These are phyloP conservation scores for Lentinula aciculospora DNA, from an alignment of 768 basidiomycete genomes.

Conservation along the genomic window DNA sequence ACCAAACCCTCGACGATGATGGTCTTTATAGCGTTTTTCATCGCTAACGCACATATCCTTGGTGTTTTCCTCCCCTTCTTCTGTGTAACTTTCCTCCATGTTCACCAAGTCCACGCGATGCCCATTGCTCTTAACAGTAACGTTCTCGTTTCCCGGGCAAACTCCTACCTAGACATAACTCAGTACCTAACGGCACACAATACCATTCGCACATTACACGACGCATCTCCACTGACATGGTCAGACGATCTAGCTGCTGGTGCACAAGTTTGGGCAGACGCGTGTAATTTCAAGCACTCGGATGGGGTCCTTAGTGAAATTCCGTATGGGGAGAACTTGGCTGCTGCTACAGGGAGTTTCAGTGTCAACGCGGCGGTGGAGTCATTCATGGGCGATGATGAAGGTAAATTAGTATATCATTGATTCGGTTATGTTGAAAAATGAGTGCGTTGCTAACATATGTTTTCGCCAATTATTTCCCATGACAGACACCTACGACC, in stretches of 20 bases:
- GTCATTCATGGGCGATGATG: conserved; percentile 45
- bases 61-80: conserved; percentile 7
- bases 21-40: conserved; percentile 23
- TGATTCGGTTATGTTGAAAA: too few species aligned
- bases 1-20: conserved; percentile 12
- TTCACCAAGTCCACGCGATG: background rate
- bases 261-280: conserved; percentile 46
- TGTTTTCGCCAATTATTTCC: background rate
- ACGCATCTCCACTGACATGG: conserved; percentile 43
- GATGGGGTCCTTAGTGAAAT: conserved; percentile 34
- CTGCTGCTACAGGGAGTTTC: conserved; percentile 46
- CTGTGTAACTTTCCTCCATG: conserved; percentile 15
- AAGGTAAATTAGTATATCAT: conserved; percentile 29
- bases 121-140: conserved; percentile 11
- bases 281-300: conserved; percentile 43
- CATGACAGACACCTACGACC: conserved; percentile 33
- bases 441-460: too few species aligned
- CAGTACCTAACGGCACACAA: conserved; percentile 46
- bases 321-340: conserved; percentile 51
- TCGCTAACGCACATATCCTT: conserved; percentile 6
- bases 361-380: conserved; percentile 33
- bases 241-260: conserved; percentile 36
- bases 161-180: conserved; percentile 17
- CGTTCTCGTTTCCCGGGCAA: conserved; percentile 15
- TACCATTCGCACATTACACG: conserved; percentile 33